phyloP scores from a whole-genome alignment of 495 filamentous ascomycete genomes.

The Tricharina praecox region DNA sequence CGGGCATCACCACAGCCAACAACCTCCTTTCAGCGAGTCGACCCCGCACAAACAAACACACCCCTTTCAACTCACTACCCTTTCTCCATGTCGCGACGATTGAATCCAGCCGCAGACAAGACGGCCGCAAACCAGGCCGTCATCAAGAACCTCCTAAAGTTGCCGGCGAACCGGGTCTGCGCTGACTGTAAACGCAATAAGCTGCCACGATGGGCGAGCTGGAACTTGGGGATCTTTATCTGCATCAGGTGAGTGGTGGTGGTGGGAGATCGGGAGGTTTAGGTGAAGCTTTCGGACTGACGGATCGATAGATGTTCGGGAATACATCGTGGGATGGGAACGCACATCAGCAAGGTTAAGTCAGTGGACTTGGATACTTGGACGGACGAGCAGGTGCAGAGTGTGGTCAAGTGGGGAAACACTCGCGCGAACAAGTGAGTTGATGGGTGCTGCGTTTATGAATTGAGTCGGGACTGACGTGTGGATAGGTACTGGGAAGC shows the following conservation, averaged over 20 bases:
- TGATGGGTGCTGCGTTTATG: conserved; percentile 40
- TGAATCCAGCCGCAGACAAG: conserved; percentile 59
- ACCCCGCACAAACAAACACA: background rate
- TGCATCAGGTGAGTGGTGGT: conserved; percentile 53
- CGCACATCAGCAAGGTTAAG: conserved; percentile 94
- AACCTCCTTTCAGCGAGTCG: background rate
- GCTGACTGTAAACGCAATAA: conserved; percentile 98
- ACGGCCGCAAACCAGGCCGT: conserved; percentile 77
- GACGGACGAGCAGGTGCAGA: conserved; percentile 94
- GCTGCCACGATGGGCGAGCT: conserved; percentile 95
- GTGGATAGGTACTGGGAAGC: conserved; percentile 75
- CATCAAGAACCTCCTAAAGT: conserved; percentile 81
- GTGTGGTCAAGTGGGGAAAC: conserved; percentile 87
- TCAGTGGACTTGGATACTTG: conserved; percentile 93
- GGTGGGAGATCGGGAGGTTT: background rate
- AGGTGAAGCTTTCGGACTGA: background rate
- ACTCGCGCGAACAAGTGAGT: conserved; percentile 74
- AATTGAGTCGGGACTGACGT: conserved; percentile 2
- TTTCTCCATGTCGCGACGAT: conserved; percentile 65
- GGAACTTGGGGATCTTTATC: conserved; percentile 90
- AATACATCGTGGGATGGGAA: conserved; percentile 96
- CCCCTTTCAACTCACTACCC: background rate
- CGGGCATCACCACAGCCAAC: too few species aligned
- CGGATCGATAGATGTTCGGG: conserved; percentile 53
- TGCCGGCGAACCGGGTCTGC: conserved; percentile 87